Conservation (phyloP, 129 eudicot species). For the Dittrichia graveolens region DNA sequence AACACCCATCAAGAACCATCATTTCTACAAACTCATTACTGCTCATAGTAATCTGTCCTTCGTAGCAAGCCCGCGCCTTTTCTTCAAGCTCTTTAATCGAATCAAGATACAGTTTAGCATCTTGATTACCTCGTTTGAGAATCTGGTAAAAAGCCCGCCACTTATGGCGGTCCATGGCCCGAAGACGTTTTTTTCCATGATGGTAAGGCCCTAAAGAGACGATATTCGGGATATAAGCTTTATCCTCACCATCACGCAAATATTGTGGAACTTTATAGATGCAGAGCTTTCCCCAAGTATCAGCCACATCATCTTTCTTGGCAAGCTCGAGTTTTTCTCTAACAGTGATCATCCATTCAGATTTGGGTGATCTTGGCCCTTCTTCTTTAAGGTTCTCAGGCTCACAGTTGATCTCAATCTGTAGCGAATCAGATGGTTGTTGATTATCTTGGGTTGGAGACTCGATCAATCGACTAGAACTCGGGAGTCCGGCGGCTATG, state of each 20-base stretch:
- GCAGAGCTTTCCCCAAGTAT: slow-evolving; percentile 68
- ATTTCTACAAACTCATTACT: slow-evolving; percentile 81
- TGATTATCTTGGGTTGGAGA: slow-evolving; percentile 21
- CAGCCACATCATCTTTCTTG: slow-evolving; percentile 55
- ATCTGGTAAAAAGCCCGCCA: slow-evolving; percentile 78
- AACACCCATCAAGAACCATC: slow-evolving; percentile 91
- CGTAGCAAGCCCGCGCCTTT: slow-evolving; percentile 68
- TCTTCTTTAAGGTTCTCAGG: slow-evolving; percentile 21
- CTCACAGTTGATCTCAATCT: slow-evolving; percentile 38
- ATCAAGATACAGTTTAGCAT: slow-evolving; percentile 54
- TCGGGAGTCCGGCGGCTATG: slow-evolving; percentile 54
- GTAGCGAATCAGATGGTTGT: slow-evolving; percentile 38
- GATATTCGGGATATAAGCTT: slow-evolving; percentile 72
- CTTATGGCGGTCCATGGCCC: slow-evolving; percentile 82
- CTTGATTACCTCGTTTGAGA: slow-evolving; percentile 58
- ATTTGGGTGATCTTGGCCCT: slow-evolving; percentile 45
- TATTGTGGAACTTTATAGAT: slow-evolving; percentile 76
- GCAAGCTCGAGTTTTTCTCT: slow-evolving; percentile 67
- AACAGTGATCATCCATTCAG: slow-evolving; percentile 72
- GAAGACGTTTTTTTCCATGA: slow-evolving; percentile 55
- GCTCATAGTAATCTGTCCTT: slow-evolving; percentile 60
- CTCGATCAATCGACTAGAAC: slow-evolving; percentile 28
- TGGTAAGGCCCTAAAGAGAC: slow-evolving; percentile 92
- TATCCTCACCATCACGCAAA: slow-evolving; percentile 69
- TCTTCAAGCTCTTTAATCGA: slow-evolving; percentile 64